These are phyloP conservation scores for Penicillium paxilli DNA, from an alignment of 495 filamentous ascomycete genomes.

Conservation along the genomic window DNA sequence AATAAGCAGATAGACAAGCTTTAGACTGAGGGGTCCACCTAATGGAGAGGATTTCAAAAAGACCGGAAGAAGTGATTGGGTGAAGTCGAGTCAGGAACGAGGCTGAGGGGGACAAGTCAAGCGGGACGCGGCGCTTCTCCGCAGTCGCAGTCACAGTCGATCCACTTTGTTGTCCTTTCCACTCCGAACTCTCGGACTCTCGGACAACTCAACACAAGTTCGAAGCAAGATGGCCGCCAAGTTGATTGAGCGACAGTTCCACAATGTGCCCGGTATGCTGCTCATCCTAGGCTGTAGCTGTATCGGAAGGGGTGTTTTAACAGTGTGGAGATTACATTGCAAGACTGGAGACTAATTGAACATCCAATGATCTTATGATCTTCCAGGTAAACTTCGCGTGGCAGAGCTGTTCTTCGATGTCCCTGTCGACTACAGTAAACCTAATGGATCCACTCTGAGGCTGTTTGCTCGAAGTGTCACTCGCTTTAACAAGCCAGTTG, in stretches of 20 bases:
- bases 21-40: neutral
- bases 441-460: slow-evolving; percentile 57
- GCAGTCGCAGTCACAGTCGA: slow-evolving; percentile 9
- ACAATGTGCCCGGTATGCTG: slow-evolving; percentile 45
- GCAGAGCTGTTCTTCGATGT: slow-evolving; percentile 86
- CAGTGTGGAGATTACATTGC: neutral
- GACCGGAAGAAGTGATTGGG: neutral
- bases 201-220: neutral
- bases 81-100: slow-evolving; percentile 5
- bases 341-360: slow-evolving; percentile 3
- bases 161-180: slow-evolving; percentile 5
- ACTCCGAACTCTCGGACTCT: slow-evolving; percentile 4
- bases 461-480: slow-evolving; percentile 75
- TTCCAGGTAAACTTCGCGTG: slow-evolving; percentile 68
- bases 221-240: slow-evolving; percentile 39
- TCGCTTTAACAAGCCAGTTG: slow-evolving; percentile 63
- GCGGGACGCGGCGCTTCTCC: slow-evolving; percentile 3
- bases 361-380: too few species aligned
- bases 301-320: too few species aligned
- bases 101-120: neutral
- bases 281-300: too few species aligned
- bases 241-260: slow-evolving; percentile 41
- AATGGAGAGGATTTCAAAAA: too few species aligned
- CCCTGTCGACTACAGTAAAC: slow-evolving; percentile 71
- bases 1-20: neutral